Evolutionary conservation across 768 basidiomycete genomes (phyloP).

Genomic region (Tulasnella sp.): DNA sequence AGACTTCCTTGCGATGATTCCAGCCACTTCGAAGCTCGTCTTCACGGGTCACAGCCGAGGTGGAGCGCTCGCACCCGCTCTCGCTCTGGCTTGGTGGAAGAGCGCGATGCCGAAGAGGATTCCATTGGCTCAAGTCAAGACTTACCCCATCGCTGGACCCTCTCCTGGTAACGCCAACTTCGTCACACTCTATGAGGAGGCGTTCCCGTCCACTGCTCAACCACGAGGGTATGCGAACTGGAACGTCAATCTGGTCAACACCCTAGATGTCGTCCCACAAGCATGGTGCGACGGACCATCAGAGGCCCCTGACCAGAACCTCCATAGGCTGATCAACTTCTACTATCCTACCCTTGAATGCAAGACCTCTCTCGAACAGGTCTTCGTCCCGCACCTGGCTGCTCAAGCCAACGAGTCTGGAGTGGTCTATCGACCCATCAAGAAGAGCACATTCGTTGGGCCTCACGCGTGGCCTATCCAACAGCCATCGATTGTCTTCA

Average conservation of each 20-base stretch:
- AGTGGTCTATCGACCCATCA: not conserved
- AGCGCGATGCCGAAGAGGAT: not conserved
- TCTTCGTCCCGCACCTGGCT: not conserved
- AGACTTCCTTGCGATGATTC: constrained; percentile 1
- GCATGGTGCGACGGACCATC: not conserved
- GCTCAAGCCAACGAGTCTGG: not conserved
- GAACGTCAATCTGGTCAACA: constrained; percentile 12
- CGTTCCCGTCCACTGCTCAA: not conserved
- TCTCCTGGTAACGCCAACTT: constrained; percentile 8
- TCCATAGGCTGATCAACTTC: not conserved
- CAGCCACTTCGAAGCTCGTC: not conserved
- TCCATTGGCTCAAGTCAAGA: not conserved
- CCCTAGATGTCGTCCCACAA: constrained; percentile 12
- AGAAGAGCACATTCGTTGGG: not conserved
- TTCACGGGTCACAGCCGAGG: constrained; percentile 14
- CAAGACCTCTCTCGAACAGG: not conserved
- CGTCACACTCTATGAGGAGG: not conserved
- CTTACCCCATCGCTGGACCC: constrained; percentile 9
- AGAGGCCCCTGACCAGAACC: not conserved
- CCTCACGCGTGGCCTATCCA: too few relatives aligned
- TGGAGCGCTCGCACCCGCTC: constrained; percentile 8
- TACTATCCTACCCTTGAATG: not conserved
- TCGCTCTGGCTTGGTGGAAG: not conserved
- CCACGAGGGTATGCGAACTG: not conserved
- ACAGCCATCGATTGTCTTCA: too few relatives aligned